Base-by-base conservation (phyloP, 148 eudicot genomes). In the Rhododendron kiyosumense region DNA sequence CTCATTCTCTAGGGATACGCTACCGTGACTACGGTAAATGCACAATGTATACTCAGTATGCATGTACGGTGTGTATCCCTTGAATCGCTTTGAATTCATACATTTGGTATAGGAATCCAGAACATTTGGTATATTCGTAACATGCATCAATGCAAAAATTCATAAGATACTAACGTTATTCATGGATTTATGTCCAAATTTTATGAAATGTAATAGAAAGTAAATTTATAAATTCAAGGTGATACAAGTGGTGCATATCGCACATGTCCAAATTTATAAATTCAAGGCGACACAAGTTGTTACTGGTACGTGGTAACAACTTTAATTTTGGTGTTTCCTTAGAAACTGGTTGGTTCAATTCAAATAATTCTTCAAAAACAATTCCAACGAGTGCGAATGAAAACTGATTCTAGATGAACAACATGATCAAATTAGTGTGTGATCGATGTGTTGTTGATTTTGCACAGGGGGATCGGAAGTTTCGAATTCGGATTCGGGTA, bases 401-500 rank as follows among this genome's bases (percentile, higher is more conserved):
- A 4, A 28, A 69, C 36, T 69, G 36, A 0, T 69, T 69, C 2
- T 8, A 24, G 11, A 22, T 63, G 71, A 7, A 63, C 26, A 63
- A 63, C 2, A 24, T 61, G 65, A 18, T 59, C 7, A 59, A 48
- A 22, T 59, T 22, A 6, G 20, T 61, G 69, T 24, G 30, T 65
- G 14, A 32, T 32, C 34, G 34, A 7, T 9, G 17, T 26, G 14
- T 1, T 9, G 45, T 11, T 59, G 28, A 36, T 82, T 65, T 41
- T 41, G 11, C 12, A 9, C 22, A 85, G 88, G 86, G 65, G 84
- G 24, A 74, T 10, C 30, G 46, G 71, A 38, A 20, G 75, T n/a
- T 0, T 59, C 74, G 26, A 90, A 76, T 78, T 75, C 74, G 26
- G 91, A 76, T 78, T 75, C 95, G 43, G 93, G 88, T 22, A 86